Conservation (phyloP, 345 rosid genomes). For the Eucalyptus curtisii region DNA sequence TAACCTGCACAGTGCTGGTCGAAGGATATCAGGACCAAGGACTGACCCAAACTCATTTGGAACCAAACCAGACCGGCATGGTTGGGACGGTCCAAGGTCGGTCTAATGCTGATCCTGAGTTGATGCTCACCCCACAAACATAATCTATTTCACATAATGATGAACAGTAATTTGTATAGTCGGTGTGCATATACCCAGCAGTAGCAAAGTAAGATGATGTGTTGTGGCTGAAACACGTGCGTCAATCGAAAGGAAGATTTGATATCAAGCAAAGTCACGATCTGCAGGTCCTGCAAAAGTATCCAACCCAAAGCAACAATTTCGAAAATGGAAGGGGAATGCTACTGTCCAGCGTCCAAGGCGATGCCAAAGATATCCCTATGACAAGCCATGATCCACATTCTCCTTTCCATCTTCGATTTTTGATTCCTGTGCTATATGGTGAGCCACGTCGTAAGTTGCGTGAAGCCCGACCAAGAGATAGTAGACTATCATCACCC, state of each 20-base stretch:
- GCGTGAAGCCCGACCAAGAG: constrained; percentile 80
- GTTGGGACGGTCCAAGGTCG: too few species aligned
- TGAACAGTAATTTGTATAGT: neutral
- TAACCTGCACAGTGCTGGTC: too few species aligned
- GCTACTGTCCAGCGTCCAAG: neutral
- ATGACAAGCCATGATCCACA: neutral
- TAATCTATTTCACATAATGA: neutral
- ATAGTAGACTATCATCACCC: constrained; percentile 60
- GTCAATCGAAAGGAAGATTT: neutral
- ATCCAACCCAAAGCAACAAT: neutral
- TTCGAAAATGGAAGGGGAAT: neutral
- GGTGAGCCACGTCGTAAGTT: constrained; percentile 73
- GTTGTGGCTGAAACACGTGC: neutral
- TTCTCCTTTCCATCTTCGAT: neutral
- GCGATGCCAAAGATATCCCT: neutral
- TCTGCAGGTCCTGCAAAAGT: neutral
- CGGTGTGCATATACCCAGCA: neutral
- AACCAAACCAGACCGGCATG: too few species aligned
- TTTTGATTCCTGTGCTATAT: constrained; percentile 7
- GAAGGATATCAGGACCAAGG: fast-evolving
- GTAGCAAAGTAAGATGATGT: neutral
- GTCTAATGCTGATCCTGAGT: too few species aligned
- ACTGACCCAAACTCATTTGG: too few species aligned
- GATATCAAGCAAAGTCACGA: neutral
- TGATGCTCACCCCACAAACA: too few species aligned